Conservation (phyloP, 257 asterid genomes). For the Coffea eugenioides region DNA sequence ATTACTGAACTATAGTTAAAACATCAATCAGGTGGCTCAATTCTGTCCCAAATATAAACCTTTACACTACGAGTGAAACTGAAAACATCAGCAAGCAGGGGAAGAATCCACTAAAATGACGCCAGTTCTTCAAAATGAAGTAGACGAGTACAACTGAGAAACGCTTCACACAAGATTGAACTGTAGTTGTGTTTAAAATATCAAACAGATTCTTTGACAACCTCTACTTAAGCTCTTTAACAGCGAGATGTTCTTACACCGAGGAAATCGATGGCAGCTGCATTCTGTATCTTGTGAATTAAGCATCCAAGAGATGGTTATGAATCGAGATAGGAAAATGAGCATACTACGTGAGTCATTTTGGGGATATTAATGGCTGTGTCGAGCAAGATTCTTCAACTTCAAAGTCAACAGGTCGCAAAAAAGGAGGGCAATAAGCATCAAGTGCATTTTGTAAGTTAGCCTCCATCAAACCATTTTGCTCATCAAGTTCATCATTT, state of each 20-base stretch:
- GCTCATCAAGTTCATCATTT: constrained; percentile 70
- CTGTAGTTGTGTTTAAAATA: neutral
- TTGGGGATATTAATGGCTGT: neutral
- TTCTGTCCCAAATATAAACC: no score
- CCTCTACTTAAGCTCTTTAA: neutral
- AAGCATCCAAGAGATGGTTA: neutral
- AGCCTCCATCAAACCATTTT: constrained; percentile 47
- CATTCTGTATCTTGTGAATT: neutral
- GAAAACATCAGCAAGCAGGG: no score
- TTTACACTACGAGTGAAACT: no score
- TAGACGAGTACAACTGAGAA: no score
- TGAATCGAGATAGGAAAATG: neutral
- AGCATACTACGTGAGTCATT: neutral
- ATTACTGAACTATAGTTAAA: no score
- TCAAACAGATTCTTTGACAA: neutral
- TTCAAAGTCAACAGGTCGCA: constrained; percentile 49
- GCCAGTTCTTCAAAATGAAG: no score
- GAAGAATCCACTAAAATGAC: no score
- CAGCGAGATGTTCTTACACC: neutral
- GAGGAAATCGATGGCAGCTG: neutral
- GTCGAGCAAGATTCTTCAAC: constrained; percentile 44
- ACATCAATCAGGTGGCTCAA: no score
- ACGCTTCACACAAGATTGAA: no score
- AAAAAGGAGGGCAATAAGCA: constrained; percentile 86
- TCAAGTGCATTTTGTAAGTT: constrained; percentile 51